Evolutionary conservation across 1,284 basidiomycete genomes (phyloP), one percentile per base, ranked within the genome.

Genomic region (Mycena citricolor): DNA sequence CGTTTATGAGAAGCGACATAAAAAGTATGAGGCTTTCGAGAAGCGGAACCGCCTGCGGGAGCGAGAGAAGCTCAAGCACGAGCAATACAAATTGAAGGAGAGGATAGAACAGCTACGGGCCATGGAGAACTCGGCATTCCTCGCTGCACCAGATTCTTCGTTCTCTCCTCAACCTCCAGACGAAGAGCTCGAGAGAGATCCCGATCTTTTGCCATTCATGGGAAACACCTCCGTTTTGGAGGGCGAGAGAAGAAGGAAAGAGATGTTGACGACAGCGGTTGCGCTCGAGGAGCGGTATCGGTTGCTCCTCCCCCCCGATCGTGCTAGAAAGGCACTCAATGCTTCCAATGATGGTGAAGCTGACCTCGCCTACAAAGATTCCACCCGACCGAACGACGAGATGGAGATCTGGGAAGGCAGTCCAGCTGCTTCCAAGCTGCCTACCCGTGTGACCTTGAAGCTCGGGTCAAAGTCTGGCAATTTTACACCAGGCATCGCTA

Each of bases 31-130:
- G 62, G 78, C 77, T 13, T 84, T 90, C 45, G 93, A 95, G 64
- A 90, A 90, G 61, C 78, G 89, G 10, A 83, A 87, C 60, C 81
- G 90, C 3, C 70, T 90, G 30, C 78, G 90, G 43, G 92, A 95
- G 66, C 89, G 90, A 63, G 92, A 94, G 63, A 90, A 91, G 59
- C 77, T 97, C 48, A 83, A 87, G 61, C 86, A 91, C 52, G 90
- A 93, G 59, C 89, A 93, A 52, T 90, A 93, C 68, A 94, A 93
- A 63, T 80, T 97, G 57, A 85, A 86, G 57, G 82, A 90, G 58
- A 80, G 92, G 24, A 88, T 94, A 52, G 91, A 94, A 33, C 83
- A 93, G 59, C 72, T 95, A 47, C 79, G 77, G 50, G 73, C 68
- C 14, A 84, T 89, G 77, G 87, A 91, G 52, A 63, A 75, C 32